phyloP scores from a whole-genome alignment of 2,329 filamentous ascomycete genomes.

The Scedosporium boydii region DNA sequence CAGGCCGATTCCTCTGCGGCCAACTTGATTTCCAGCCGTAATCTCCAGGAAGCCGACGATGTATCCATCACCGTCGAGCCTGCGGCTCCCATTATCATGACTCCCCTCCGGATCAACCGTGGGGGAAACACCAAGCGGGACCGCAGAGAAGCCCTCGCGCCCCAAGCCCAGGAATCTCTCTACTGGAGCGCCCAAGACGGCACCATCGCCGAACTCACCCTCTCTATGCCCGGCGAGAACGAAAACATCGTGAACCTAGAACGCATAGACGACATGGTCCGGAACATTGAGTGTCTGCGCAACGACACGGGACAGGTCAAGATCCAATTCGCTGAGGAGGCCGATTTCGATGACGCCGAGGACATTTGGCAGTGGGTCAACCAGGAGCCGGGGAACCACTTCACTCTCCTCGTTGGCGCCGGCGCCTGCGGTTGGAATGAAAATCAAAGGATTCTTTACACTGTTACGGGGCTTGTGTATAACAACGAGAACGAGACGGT shows the following conservation, averaged over 20 bases:
- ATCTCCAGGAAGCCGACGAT: neutral
- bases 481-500: neutral
- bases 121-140: neutral
- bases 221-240: neutral
- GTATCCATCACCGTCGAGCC: neutral
- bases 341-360: neutral
- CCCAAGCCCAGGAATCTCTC: neutral
- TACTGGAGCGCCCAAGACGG: neutral
- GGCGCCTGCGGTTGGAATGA: conserved; percentile 1
- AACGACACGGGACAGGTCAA: neutral
- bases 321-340: neutral
- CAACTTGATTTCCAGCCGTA: neutral
- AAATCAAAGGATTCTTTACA: neutral
- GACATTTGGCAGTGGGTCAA: neutral
- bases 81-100: neutral
- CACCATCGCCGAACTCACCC: neutral
- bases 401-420: neutral
- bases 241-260: neutral
- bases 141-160: neutral
- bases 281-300: neutral
- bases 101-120: neutral
- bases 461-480: neutral
- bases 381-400: neutral
- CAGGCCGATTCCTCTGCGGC: too few relatives aligned
- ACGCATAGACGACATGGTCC: neutral